Base-by-base conservation (phyloP, 352 stramenopile genomes). In the Pythium aquatile region DNA sequence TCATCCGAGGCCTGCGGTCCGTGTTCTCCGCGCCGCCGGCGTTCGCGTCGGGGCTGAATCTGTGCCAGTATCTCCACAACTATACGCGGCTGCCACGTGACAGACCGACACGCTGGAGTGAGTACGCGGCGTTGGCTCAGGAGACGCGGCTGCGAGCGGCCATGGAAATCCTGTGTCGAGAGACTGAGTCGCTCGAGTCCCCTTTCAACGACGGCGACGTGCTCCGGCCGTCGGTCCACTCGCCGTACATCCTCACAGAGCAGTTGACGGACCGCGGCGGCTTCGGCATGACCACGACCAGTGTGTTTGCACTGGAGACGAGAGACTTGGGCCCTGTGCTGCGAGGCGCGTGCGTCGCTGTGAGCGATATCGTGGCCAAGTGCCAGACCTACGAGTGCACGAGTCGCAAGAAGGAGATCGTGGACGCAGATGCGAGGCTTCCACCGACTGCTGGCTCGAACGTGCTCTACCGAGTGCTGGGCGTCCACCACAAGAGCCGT, bases 251-350 rank as follows among this genome's bases (percentile, higher is more conserved):
- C 30, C 32, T 40, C 16, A 54, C 44, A 26, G 57, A 61, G 39
- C 47, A 53, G 55, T 14, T 61, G 26, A 44, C 55, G 37, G 55
- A 61, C 55, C 24, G 6, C 20, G 57, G 46, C n/a, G 57, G 57
- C 8, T 64, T 58, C n/a, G 71, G 68, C 32, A 68, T 75, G 61
- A 81, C 68, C 17, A 75, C 70, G 39, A 69, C 58, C 0, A 65
- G 64, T 14, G 68, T 77, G 46, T 81, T 74, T 48, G 68, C 71
- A 13, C 65, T 81, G 63, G 71, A 78, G 40, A 71, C 63, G 17
- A 35, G 26, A 7, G 59, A 78, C 55, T 47, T 73, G 11, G 63
- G 61, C 1, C 70, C 32, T 17, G 57, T 63, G 46, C 44, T 78
- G 40, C 40, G 62, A 6, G 68, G 64, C 28, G 66, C 72, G 11